Base-by-base conservation (phyloP, 202 grass and related monocot genomes). In the Schoenoplectus tabernaemontani region DNA sequence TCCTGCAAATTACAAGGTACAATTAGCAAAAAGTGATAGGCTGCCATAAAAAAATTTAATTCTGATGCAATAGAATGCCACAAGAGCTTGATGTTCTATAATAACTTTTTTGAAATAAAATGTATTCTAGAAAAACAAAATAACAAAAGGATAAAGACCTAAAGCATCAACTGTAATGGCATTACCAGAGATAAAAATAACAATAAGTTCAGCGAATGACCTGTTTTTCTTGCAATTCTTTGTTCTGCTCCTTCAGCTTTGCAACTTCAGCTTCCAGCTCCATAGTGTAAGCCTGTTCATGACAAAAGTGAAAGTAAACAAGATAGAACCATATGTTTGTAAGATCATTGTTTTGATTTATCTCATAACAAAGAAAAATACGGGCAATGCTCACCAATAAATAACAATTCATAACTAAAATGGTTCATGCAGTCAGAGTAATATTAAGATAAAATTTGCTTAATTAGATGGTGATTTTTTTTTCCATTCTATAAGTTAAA, bases 251-350 rank as follows among this genome's bases (percentile, higher is more conserved):
- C 81, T 93, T 95, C 33, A 99, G 91, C 84, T 96, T 99, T 48
- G 89, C 89, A 84, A 96, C 90, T 85, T 96, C 92, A 84, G 91
- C 96, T 85, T 99, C 96, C 79, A 99, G 80, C 67, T 99, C 96
- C 90, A 99, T 82, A 30, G 92, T 99, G 64, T 99, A 99, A 81
- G 96, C 96, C 96, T 99, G 43, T 61, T 3, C 37, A 83, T 42
- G 11, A 47, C 16, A 85, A 69, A 76, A n/a, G 43, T n/a, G 20
- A 23, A 43, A 22, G 64, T 67, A 43, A 67, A 67, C 37, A 67
- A 22, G 33, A 36, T n/a, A 41, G 24, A 33, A 11, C 19, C 47
- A 17, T 2, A 0, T 9, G 7, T 53, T 73, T 73, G 43, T 30
- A 8, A 11, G 24, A 51, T 71, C 42, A 71, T 47, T 42, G 15